These are phyloP conservation scores for Pseudogymnoascus sp. DNA, from an alignment of 2,329 filamentous ascomycete species.

Conservation along the genomic window DNA sequence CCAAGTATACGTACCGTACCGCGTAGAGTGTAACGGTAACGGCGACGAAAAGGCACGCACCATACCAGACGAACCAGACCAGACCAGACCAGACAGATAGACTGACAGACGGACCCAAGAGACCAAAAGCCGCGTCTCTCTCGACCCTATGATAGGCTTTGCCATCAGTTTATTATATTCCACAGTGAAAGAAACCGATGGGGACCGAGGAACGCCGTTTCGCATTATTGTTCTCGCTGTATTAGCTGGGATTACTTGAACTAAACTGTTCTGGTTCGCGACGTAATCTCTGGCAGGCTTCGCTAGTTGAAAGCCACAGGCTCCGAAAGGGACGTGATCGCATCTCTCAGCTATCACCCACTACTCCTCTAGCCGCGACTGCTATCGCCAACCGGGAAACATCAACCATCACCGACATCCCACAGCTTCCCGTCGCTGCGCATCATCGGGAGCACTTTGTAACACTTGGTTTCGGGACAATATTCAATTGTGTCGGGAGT, in stretches of 20 bases:
- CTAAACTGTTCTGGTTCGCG: constrained; percentile 6
- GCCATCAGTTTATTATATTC: constrained; percentile 6
- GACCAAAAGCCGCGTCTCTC: not conserved
- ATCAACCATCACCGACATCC: constrained; percentile 5
- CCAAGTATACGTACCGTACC: not conserved
- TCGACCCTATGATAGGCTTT: constrained; percentile 5
- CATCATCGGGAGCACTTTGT: not conserved
- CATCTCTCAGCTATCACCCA: constrained; percentile 6
- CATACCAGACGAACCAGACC: not conserved
- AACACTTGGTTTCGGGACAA: constrained; percentile 6
- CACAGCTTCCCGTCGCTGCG: constrained; percentile 2
- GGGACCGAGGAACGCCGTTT: not conserved
- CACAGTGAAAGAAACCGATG: constrained; percentile 1
- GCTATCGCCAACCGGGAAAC: constrained; percentile 7
- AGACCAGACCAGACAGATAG: not conserved
- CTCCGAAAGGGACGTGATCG: constrained; percentile 7
- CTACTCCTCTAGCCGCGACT: constrained; percentile 6
- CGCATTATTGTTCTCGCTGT: constrained; percentile 5
- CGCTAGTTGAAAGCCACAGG: constrained; percentile 6
- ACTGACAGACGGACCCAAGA: not conserved
- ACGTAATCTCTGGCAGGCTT: constrained; percentile 6
- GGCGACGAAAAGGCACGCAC: not conserved
- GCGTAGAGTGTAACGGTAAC: constrained; percentile 1
- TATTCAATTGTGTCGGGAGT: constrained; percentile 7
- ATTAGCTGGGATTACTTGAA: constrained; percentile 6